Conservation (phyloP, 495 filamentous ascomycete species). For the Evernia prunastri region DNA sequence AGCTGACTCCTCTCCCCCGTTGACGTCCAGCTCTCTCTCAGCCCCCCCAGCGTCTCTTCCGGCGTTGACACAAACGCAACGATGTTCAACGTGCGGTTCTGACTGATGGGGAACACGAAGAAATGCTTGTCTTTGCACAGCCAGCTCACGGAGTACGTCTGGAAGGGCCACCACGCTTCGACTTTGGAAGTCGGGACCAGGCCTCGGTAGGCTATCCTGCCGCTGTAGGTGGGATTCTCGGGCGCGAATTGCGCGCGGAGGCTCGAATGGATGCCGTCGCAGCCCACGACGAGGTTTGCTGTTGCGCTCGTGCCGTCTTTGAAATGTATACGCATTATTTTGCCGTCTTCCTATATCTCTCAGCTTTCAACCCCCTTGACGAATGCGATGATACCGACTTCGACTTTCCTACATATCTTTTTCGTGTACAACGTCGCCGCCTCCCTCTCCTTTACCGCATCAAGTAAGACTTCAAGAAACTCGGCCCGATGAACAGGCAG, state of each 20-base stretch:
- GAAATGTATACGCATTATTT: slow-evolving; percentile 44
- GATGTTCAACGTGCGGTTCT: slow-evolving; percentile 29
- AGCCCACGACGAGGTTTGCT: slow-evolving; percentile 52
- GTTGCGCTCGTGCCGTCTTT: slow-evolving; percentile 41
- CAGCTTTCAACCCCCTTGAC: not conserved
- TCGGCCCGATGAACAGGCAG: slow-evolving; percentile 30
- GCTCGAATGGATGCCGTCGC: slow-evolving; percentile 58
- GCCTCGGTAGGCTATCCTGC: slow-evolving; percentile 28
- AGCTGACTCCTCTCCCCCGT: slow-evolving; percentile 34
- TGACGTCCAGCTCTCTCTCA: slow-evolving; percentile 34
- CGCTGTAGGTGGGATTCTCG: slow-evolving; percentile 20
- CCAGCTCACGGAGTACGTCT: slow-evolving; percentile 26
- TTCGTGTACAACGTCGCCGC: slow-evolving; percentile 30
- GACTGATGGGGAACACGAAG: slow-evolving; percentile 30
- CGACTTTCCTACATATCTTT: slow-evolving; percentile 18
- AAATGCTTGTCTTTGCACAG: slow-evolving; percentile 27
- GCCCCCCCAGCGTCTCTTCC: slow-evolving; percentile 23
- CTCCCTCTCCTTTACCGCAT: slow-evolving; percentile 24
- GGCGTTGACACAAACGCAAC: slow-evolving; percentile 25
- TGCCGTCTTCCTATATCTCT: slow-evolving; percentile 30
- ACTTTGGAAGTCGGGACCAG: slow-evolving; percentile 20
- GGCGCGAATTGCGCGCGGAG: slow-evolving; percentile 40
- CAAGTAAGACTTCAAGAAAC: slow-evolving; percentile 28
- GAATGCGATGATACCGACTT: not conserved
- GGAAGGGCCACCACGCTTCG: slow-evolving; percentile 29